These are phyloP conservation scores for Apiospora sp. DNA, from an alignment of 2,329 filamentous ascomycete genomes.

Conservation along the genomic window DNA sequence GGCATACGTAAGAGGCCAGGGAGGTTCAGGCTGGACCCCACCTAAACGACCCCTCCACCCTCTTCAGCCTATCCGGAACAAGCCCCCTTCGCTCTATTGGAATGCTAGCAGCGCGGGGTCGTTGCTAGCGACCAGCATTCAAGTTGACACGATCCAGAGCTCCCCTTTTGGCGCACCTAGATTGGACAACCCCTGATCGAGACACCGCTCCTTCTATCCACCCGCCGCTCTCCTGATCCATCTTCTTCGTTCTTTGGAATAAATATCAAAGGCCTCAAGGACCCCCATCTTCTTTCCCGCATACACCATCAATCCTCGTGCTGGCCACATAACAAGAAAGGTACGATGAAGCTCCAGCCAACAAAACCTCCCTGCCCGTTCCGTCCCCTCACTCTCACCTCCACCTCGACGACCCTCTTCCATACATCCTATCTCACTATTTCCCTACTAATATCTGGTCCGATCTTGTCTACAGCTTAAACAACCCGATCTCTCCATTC, in stretches of 20 bases:
- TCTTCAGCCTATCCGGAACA: slow-evolving; percentile 13
- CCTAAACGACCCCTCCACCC: background rate
- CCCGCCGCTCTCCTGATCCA: background rate
- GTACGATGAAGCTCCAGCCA: background rate
- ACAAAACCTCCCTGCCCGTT: background rate
- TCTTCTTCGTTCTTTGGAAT: background rate
- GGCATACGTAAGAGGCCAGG: slow-evolving; percentile 10
- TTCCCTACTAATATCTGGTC: slow-evolving; percentile 1
- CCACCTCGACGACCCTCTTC: background rate
- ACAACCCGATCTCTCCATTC: slow-evolving; percentile 4
- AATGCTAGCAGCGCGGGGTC: slow-evolving; percentile 20
- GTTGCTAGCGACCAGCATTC: background rate
- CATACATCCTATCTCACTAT: background rate
- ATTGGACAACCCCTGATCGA: background rate
- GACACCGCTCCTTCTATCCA: slow-evolving; percentile 22
- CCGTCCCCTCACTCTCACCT: background rate
- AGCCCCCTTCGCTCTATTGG: slow-evolving; percentile 13
- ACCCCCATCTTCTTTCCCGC: background rate
- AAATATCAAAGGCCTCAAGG: background rate
- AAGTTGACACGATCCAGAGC: slow-evolving; percentile 20
- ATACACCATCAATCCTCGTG: slow-evolving; percentile 16
- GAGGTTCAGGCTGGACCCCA: background rate
- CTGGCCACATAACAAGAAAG: slow-evolving; percentile 20
- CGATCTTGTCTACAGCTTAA: background rate
- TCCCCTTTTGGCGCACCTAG: slow-evolving; percentile 18